Evolutionary conservation across 139 green algal genomes (phyloP).

Genomic region (Chlamydomonas applanata): DNA sequence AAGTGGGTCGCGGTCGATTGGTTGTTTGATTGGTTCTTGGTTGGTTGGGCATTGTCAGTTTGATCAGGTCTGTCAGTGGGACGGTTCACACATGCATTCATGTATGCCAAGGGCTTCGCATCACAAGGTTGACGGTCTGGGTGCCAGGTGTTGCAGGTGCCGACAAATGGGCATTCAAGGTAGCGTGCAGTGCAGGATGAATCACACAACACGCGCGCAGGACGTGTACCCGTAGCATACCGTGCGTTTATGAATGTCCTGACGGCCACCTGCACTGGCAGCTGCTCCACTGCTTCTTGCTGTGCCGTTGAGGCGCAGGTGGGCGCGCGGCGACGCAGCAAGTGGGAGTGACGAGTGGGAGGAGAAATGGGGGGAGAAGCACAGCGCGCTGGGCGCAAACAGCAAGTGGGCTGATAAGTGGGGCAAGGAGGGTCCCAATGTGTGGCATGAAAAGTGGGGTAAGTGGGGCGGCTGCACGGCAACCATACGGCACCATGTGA

Average conservation of each 20-base stretch:
- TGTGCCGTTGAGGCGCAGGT: slow-evolving; percentile 21
- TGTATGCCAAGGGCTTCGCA: too few relatives aligned
- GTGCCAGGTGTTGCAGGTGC: too few relatives aligned
- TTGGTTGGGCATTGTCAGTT: too few relatives aligned
- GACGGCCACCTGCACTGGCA: too few relatives aligned
- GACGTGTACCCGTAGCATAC: too few relatives aligned
- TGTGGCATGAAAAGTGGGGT: slow-evolving; percentile 91
- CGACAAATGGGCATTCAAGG: neutral
- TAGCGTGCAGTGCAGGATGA: neutral
- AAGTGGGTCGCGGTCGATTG: too few relatives aligned
- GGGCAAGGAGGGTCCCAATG: slow-evolving; percentile 63
- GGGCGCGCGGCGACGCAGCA: slow-evolving; percentile 32
- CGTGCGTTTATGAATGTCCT: neutral
- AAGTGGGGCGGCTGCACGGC: slow-evolving; percentile 35
- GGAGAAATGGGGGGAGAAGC: slow-evolving; percentile 87
- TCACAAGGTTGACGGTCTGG: too few relatives aligned
- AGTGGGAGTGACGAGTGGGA: slow-evolving; percentile 75
- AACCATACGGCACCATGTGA: slow-evolving; percentile 45
- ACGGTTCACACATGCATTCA: too few relatives aligned
- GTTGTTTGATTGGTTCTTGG: too few relatives aligned
- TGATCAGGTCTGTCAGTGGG: too few relatives aligned
- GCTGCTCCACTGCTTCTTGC: too few relatives aligned
- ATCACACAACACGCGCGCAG: too few relatives aligned
- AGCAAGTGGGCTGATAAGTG: slow-evolving; percentile 89
- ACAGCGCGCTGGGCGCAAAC: slow-evolving; percentile 49